Conservation (phyloP, 2,329 filamentous ascomycete species). For the Lomentospora prolificans region DNA sequence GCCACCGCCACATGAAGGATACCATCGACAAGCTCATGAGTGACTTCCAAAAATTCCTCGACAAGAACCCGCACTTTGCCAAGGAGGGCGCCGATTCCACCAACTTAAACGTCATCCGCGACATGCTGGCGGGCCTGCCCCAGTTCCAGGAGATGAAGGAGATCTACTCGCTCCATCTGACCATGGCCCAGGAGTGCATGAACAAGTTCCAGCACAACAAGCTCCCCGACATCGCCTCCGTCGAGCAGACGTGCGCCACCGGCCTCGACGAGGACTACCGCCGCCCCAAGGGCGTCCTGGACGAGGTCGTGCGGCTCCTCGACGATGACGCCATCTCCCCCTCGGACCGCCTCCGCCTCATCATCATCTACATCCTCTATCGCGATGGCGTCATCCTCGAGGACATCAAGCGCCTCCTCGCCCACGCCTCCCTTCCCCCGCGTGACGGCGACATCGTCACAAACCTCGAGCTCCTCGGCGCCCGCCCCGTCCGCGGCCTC, state of each 20-base stretch:
- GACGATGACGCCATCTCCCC: slow-evolving; percentile 69
- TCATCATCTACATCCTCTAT: slow-evolving; percentile 79
- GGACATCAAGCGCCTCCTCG: slow-evolving; percentile 75
- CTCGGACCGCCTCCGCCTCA: slow-evolving; percentile 70
- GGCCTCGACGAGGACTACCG: slow-evolving; percentile 87
- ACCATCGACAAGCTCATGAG: slow-evolving; percentile 87
- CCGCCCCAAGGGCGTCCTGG: slow-evolving; percentile 81
- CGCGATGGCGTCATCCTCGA: slow-evolving; percentile 74
- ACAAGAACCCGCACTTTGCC: slow-evolving; percentile 86
- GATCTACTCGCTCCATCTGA: slow-evolving; percentile 85
- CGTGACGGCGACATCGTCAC: slow-evolving; percentile 62
- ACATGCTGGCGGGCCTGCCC: slow-evolving; percentile 90
- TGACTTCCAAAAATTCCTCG: slow-evolving; percentile 87
- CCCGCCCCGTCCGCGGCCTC: slow-evolving; percentile 54
- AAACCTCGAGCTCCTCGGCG: slow-evolving; percentile 77
- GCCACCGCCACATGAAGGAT: slow-evolving; percentile 96
- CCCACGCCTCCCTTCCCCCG: slow-evolving; percentile 69
- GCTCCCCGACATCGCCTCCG: slow-evolving; percentile 73
- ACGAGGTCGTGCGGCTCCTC: slow-evolving; percentile 75
- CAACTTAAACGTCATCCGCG: slow-evolving; percentile 83
- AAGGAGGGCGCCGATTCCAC: slow-evolving; percentile 59
- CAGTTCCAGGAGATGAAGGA: slow-evolving; percentile 96
- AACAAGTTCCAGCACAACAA: slow-evolving; percentile 79
- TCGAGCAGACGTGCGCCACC: slow-evolving; percentile 86
- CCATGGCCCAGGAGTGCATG: slow-evolving; percentile 97